Conservation (phyloP, 2,329 filamentous ascomycete genomes). For the Anisogramma anomala region DNA sequence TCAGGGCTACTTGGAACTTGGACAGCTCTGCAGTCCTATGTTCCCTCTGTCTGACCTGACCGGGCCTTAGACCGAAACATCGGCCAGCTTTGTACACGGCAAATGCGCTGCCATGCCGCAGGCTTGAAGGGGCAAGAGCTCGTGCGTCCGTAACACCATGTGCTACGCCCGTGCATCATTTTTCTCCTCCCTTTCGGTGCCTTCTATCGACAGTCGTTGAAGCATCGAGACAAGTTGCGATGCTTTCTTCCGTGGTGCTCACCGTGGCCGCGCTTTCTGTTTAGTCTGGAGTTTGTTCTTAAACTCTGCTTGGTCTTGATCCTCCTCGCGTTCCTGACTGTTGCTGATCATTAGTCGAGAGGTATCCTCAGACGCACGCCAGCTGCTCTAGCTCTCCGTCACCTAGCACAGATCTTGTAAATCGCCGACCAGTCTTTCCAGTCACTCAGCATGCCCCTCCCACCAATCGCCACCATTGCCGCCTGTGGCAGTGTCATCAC, state of each 20-base stretch:
- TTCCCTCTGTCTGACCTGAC: background rate
- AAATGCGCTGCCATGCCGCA: background rate
- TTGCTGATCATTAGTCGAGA: conserved; percentile 1
- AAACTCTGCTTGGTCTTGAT: conserved; percentile 2
- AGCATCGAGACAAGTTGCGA: background rate
- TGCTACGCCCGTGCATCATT: background rate
- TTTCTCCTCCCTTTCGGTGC: background rate
- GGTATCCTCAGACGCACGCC: background rate
- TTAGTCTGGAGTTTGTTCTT: conserved; percentile 1
- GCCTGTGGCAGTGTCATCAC: conserved; percentile 22
- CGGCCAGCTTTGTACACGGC: background rate
- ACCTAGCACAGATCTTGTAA: background rate
- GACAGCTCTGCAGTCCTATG: background rate
- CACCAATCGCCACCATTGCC: conserved; percentile 19
- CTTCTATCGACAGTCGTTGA: background rate
- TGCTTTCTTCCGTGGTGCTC: background rate
- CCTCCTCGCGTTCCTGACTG: background rate
- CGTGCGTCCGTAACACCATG: background rate
- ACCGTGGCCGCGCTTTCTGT: background rate
- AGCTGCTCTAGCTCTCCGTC: background rate
- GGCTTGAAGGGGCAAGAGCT: background rate
- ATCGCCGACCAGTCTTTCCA: background rate
- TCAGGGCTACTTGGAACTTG: background rate
- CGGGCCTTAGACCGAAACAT: background rate
- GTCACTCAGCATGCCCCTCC: conserved; percentile 17